A percentile compares a stretch with the other conserved stretches of the same genome.
Evolutionary conservation across 106 monocot species (phyloP).

Genomic region (Apostasia ramifera): DNA sequence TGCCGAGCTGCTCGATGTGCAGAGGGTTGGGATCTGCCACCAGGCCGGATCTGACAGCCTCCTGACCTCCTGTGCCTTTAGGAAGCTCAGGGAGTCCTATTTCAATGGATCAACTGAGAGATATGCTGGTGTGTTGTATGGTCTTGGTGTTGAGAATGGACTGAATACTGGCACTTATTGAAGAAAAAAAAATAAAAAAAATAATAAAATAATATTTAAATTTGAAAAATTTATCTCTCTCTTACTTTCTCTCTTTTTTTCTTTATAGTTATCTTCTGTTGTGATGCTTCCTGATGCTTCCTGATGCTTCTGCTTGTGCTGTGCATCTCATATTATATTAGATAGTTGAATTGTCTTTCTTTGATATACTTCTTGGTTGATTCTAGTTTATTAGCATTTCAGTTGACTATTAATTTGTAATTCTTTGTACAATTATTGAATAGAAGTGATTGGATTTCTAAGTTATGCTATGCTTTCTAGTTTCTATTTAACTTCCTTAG

Average conservation of each 20-base stretch:
- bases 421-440: too few relatives aligned
- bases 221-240: not conserved
- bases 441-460: too few relatives aligned
- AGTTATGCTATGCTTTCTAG: too few relatives aligned
- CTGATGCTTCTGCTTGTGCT: not conserved
- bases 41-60: slow-evolving; percentile 34
- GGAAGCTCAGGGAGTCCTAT: slow-evolving; percentile 28
- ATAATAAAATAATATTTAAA: slow-evolving; percentile 7
- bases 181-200: slow-evolving; percentile 7
- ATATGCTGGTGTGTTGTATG: slow-evolving; percentile 25
- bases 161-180: slow-evolving; percentile 19
- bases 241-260: not conserved
- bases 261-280: not conserved
- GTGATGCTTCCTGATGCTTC: not conserved
- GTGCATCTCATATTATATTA: not conserved
- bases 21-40: slow-evolving; percentile 30
- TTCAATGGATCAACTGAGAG: slow-evolving; percentile 27
- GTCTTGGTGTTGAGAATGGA: slow-evolving; percentile 26
- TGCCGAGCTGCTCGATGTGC: slow-evolving; percentile 29
- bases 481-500: too few relatives aligned
- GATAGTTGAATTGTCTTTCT: not conserved
- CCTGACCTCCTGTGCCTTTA: slow-evolving; percentile 22
- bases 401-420: too few relatives aligned
- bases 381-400: not conserved
- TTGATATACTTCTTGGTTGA: not conserved